A percentile compares a stretch with the other conserved stretches of the same genome.
These are phyloP conservation scores for Phytophthora brassicae DNA, from an alignment of 352 stramenopile species.

Conservation along the genomic window DNA sequence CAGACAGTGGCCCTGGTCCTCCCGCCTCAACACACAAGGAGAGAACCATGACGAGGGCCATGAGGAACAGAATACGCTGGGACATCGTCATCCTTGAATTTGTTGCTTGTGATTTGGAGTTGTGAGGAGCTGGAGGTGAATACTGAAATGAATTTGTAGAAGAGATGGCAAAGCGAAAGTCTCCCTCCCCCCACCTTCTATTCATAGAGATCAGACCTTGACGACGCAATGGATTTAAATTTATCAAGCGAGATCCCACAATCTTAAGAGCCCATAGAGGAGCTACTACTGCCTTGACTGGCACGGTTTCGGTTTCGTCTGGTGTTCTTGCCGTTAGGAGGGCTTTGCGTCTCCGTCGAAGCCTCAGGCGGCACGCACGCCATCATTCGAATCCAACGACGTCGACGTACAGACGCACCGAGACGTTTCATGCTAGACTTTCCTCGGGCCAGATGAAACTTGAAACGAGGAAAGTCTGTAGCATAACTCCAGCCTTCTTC, in stretches of 20 bases:
- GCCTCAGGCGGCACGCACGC: conserved; percentile 62
- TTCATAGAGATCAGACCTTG: background rate
- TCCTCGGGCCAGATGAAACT: conserved; percentile 73
- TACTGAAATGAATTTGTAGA: background rate
- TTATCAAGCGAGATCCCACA: conserved; percentile 9
- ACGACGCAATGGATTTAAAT: conserved; percentile 14
- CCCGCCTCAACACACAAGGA: conserved; percentile 14
- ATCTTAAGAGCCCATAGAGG: conserved; percentile 31
- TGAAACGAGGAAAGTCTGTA: conserved; percentile 85
- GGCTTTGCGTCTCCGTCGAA: conserved; percentile 17
- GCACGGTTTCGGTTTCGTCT: conserved; percentile 23
- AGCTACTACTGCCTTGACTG: conserved; percentile 35
- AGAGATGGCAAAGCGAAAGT: background rate
- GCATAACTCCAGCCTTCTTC: conserved; percentile 89
- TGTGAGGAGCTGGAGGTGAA: conserved; percentile 7
- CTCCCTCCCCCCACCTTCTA: conserved; percentile 3
- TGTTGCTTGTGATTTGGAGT: too few species aligned
- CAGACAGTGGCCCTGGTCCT: conserved; percentile 2
- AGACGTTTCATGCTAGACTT: conserved; percentile 81
- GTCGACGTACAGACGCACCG: conserved; percentile 69
- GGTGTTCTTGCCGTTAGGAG: background rate
- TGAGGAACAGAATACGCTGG: conserved; percentile 20
- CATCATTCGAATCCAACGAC: conserved; percentile 89
- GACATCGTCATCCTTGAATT: conserved; percentile 14
- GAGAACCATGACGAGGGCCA: conserved; percentile 14